Conservation (phyloP, 306 rosid species). For the Dryas alaskensis region DNA sequence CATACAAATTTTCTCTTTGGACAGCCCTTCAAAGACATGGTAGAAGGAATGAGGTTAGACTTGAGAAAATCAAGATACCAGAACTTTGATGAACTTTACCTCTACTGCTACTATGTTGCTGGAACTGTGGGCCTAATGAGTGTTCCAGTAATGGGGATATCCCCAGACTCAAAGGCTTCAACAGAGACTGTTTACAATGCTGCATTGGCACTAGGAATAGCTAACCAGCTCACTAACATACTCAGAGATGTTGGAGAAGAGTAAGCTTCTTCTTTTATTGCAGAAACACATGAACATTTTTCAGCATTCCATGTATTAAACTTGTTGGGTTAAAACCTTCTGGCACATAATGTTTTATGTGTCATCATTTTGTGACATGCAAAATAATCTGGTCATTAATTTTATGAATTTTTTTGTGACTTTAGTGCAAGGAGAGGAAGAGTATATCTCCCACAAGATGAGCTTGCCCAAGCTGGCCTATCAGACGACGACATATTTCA, state of each 20-base stretch:
- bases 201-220: slow-evolving; percentile 89
- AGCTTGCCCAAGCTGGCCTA: slow-evolving; percentile 76
- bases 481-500: slow-evolving; percentile 73
- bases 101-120: slow-evolving; percentile 96
- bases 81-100: slow-evolving; percentile 87
- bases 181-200: slow-evolving; percentile 82
- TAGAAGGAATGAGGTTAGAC: slow-evolving; percentile 94
- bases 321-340: not conserved
- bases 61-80: slow-evolving; percentile 77
- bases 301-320: slow-evolving; percentile 1
- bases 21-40: slow-evolving; percentile 96
- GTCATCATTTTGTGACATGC: not conserved
- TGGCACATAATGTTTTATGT: not conserved
- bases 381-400: not conserved
- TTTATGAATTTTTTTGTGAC: not conserved
- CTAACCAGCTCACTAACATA: slow-evolving; percentile 96
- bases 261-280: slow-evolving; percentile 44
- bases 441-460: slow-evolving; percentile 92
- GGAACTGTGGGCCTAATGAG: slow-evolving; percentile 99
- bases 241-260: slow-evolving; percentile 99
- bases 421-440: slow-evolving; percentile 92
- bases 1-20: slow-evolving; percentile 2
- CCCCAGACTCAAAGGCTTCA: slow-evolving; percentile 74
- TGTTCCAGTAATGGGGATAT: slow-evolving; percentile 95
- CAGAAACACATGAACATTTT: not conserved